These are phyloP conservation scores for Lentinus tigrinus DNA, from an alignment of 768 basidiomycete species.

Conservation along the genomic window DNA sequence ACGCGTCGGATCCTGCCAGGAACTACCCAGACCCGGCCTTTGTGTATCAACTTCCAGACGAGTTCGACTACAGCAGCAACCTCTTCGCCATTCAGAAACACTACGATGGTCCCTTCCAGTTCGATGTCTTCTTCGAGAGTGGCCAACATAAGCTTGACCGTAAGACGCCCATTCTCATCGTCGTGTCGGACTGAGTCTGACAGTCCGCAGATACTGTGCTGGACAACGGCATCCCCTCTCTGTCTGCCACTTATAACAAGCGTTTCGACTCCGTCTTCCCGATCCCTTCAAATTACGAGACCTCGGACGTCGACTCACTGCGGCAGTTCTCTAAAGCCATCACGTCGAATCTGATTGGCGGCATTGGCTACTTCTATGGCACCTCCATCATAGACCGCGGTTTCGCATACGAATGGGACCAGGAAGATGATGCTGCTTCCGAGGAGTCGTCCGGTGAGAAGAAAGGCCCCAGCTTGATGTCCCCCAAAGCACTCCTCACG, in stretches of 20 bases:
- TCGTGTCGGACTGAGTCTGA: neutral
- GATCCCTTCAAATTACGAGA: conserved; percentile 52
- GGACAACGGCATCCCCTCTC: conserved; percentile 66
- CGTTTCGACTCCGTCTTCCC: conserved; percentile 76
- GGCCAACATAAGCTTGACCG: conserved; percentile 62
- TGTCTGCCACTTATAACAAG: conserved; percentile 56
- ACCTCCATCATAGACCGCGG: conserved; percentile 81
- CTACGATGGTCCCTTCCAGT: conserved; percentile 82
- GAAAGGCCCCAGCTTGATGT: conserved; percentile 65
- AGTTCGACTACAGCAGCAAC: conserved; percentile 69
- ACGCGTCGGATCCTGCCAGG: conserved; percentile 41
- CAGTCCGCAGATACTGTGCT: conserved; percentile 53
- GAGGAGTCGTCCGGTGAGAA: conserved; percentile 36
- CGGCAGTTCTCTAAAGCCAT: conserved; percentile 81
- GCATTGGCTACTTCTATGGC: conserved; percentile 94
- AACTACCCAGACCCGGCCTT: conserved; percentile 79
- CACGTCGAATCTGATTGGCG: conserved; percentile 89
- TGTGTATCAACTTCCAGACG: conserved; percentile 73
- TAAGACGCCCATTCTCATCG: conserved; percentile 37
- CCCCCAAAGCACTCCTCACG: conserved; percentile 76
- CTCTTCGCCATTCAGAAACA: conserved; percentile 85
- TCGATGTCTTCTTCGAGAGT: conserved; percentile 88
- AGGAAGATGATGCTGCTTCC: conserved; percentile 56
- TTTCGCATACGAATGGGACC: conserved; percentile 92
- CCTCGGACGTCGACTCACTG: conserved; percentile 47